phyloP scores from a whole-genome alignment of 495 filamentous ascomycete species.

The Talaromyces wortmannii region DNA sequence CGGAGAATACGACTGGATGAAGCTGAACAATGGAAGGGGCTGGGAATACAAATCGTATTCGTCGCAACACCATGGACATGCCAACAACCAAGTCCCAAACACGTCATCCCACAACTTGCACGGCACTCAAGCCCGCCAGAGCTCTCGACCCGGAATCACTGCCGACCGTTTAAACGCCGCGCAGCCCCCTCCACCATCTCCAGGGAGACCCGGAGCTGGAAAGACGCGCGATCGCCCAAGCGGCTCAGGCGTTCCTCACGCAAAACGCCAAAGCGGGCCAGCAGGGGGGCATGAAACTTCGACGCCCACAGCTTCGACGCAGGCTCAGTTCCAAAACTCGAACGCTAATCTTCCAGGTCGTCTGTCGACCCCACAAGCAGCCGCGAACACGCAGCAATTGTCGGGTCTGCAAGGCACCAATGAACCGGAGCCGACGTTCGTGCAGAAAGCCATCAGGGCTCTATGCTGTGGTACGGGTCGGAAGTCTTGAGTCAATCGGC shows the following conservation, averaged over 20 bases:
- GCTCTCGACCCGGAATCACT: constrained; percentile 60
- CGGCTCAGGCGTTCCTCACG: constrained; percentile 59
- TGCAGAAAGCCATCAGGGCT: constrained; percentile 71
- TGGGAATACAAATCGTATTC: constrained; percentile 92
- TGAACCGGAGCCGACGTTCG: constrained; percentile 43
- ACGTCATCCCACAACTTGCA: constrained; percentile 74
- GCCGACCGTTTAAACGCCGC: constrained; percentile 94
- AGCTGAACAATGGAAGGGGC: constrained; percentile 89
- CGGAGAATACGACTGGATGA: constrained; percentile 99
- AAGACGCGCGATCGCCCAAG: constrained; percentile 77
- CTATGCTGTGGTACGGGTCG: constrained; percentile 70
- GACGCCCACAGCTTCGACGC: constrained; percentile 76
- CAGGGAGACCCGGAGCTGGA: constrained; percentile 70
- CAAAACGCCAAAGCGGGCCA: constrained; percentile 66
- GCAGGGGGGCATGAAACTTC: constrained; percentile 66
- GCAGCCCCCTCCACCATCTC: constrained; percentile 85
- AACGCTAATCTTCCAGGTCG: constrained; percentile 73
- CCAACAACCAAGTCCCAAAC: constrained; percentile 64
- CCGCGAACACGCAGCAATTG: constrained; percentile 39
- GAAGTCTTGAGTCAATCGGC: constrained; percentile 5
- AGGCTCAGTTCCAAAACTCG: constrained; percentile 87
- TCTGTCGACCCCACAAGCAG: constrained; percentile 47
- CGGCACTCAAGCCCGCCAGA: constrained; percentile 52
- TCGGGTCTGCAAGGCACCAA: constrained; percentile 30
- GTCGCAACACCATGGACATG: constrained; percentile 67